Percentiles rank a stretch among this genome's conserved stretches.
Conservation (phyloP, 495 filamentous ascomycete species). For the Talaromyces thailandensis region DNA sequence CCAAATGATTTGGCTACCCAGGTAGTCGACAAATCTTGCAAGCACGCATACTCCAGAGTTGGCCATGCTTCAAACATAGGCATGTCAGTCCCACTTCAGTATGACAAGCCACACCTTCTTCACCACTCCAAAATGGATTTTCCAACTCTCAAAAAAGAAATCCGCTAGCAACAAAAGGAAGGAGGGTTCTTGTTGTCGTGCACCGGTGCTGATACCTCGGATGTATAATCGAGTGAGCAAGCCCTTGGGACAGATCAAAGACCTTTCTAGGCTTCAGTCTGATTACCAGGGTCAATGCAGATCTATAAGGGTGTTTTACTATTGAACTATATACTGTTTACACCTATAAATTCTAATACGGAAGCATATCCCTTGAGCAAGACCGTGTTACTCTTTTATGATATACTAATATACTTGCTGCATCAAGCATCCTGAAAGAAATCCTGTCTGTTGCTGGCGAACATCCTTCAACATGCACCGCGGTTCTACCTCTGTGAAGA, state of each 20-base stretch:
- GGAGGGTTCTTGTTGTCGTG: neutral
- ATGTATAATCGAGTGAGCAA: neutral
- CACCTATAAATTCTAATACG: neutral
- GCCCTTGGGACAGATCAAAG: neutral
- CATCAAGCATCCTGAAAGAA: neutral
- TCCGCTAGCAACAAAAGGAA: neutral
- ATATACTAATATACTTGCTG: neutral
- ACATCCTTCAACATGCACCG: neutral
- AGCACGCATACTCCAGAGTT: neutral
- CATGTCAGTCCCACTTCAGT: constrained; percentile 6
- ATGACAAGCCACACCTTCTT: constrained; percentile 5
- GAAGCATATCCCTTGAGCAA: neutral
- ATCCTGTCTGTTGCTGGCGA: neutral
- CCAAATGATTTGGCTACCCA: neutral
- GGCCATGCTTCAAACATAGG: constrained; percentile 5
- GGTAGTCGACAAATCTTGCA: constrained; percentile 1
- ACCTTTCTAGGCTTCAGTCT: neutral
- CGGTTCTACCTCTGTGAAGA: neutral
- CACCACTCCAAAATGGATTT: neutral
- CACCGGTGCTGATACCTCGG: neutral
- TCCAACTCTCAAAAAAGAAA: neutral
- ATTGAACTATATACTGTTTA: neutral
- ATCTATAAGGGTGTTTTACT: neutral
- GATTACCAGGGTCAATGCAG: neutral
- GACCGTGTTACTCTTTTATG: neutral